Percentiles rank a stretch among this genome's conserved stretches.
Conservation (phyloP, 2,329 filamentous ascomycete genomes). For the Diaporthe vexans region DNA sequence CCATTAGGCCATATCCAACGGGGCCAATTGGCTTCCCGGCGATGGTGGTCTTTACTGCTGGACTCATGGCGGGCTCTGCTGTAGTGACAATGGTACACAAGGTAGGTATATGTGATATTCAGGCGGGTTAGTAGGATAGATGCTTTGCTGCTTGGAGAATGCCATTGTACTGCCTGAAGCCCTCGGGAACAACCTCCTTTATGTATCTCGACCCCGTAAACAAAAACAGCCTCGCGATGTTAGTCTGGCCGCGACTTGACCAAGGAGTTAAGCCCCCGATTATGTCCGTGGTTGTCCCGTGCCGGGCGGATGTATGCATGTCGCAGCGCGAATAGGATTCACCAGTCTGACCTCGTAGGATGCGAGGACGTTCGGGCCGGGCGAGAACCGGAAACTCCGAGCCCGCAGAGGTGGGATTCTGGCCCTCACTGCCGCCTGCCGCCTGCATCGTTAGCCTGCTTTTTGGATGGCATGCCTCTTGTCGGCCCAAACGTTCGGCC, state of each 20-base stretch:
- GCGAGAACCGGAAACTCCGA: not conserved
- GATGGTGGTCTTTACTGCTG: conserved; percentile 19
- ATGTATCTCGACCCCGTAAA: not conserved
- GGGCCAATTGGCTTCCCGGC: conserved; percentile 30
- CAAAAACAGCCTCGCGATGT: not conserved
- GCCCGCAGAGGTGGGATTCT: not conserved
- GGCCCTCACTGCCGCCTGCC: not conserved
- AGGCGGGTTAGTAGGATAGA: no score
- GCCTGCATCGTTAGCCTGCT: not conserved
- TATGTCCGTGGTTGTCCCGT: not conserved
- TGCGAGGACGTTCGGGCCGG: not conserved
- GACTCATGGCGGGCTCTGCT: not conserved
- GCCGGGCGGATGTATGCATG: not conserved
- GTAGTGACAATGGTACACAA: no score
- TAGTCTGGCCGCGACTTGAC: not conserved
- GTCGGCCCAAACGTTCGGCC: not conserved
- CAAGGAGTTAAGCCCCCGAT: not conserved
- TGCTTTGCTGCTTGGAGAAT: not conserved
- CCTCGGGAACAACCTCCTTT: not conserved
- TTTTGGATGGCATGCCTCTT: not conserved
- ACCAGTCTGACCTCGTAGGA: not conserved
- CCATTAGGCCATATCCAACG: conserved; percentile 51
- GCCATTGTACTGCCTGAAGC: not conserved
- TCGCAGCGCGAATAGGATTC: not conserved
- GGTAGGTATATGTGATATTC: not conserved